These are phyloP conservation scores for Ploettnerulaceae sp. DNA, from an alignment of 2,329 filamentous ascomycete genomes.

Conservation along the genomic window DNA sequence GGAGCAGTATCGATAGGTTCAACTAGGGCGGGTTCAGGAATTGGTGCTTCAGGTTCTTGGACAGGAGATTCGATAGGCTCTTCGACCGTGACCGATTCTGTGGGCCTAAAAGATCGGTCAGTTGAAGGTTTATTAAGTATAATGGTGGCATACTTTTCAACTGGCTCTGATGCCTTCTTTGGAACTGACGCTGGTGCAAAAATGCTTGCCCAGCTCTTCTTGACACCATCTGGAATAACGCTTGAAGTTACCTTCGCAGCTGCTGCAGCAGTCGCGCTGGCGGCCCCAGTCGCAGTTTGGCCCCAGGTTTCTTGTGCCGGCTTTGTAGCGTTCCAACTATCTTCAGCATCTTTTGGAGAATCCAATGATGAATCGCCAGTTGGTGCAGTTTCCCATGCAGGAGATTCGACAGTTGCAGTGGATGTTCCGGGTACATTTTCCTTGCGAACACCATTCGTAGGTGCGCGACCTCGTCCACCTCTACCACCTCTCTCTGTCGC, in stretches of 20 bases:
- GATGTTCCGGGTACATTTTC: constrained; percentile 51
- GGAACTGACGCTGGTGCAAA: constrained; percentile 49
- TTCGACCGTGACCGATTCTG: constrained; percentile 37
- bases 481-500: constrained; percentile 55
- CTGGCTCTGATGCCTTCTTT: constrained; percentile 45
- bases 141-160: constrained; percentile 27
- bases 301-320: constrained; percentile 23
- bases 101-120: constrained; percentile 26
- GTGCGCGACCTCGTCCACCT: constrained; percentile 51
- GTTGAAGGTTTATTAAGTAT: constrained; percentile 19
- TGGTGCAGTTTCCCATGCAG: constrained; percentile 52
- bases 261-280: constrained; percentile 38
- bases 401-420: constrained; percentile 65
- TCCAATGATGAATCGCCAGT: constrained; percentile 38
- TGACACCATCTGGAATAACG: constrained; percentile 37
- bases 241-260: constrained; percentile 35
- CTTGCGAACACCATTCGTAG: constrained; percentile 60
- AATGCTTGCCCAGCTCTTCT: constrained; percentile 73
- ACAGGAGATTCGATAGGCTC: constrained; percentile 44
- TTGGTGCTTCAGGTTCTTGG: constrained; percentile 33
- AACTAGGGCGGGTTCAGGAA: constrained; percentile 35
- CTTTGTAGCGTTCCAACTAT: constrained; percentile 26
- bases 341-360: constrained; percentile 34
- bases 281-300: constrained; percentile 34
- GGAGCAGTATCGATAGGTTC: constrained; percentile 36